Base-by-base conservation (phyloP, 2,329 filamentous ascomycete genomes). In the Keithomyces neogunnii region DNA sequence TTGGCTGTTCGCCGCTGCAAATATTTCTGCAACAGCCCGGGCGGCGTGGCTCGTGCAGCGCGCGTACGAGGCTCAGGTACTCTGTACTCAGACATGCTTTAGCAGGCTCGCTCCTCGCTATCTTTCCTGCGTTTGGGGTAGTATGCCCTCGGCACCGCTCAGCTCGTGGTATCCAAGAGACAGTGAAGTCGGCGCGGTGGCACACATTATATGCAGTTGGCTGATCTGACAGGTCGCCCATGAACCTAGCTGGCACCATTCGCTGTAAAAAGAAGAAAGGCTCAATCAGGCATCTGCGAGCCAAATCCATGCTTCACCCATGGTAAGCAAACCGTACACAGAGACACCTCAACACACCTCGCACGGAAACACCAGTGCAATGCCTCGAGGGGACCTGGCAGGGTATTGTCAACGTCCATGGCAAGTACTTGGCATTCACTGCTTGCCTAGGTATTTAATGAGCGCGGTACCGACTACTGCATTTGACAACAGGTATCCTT, bases 221-320 rank as follows among this genome's bases (percentile, higher is more conserved):
- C 13, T 31, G 35, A 48, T 47, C 46, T 46, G 50, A 52, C 33
- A 42, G 43, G 40, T 42, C 45, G 50, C 33, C 50, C 45, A 4
- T 45, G 38, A 35, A 32, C 47, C n/a, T 19, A 8, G 38, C 40
- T 33, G 32, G 32, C 33, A 26, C 40, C 33, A 28, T 19, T 33
- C 36, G 36, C 42, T 48, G 36, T 19, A 11, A 19, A 43, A 48
- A 33, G 38, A 33, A 48, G 36, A 44, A 44, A 44, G 19, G 19
- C 19, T 19, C 19, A 44, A 30, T 26, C 3, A 11, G n/a, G 6
- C 26, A 8, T 30, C 26, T 44, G 26, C 26, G n/a, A 44, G 40
- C 40, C 40, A 13, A 40, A 29, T 44, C 8, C 26, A 11, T 28
- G n/a, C 28, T 26, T 13, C 38, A n/a, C 11, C 36, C 11, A 5